Base-by-base conservation (phyloP, 192 early-diverging fungal species). In the Dissophora globulifera region DNA sequence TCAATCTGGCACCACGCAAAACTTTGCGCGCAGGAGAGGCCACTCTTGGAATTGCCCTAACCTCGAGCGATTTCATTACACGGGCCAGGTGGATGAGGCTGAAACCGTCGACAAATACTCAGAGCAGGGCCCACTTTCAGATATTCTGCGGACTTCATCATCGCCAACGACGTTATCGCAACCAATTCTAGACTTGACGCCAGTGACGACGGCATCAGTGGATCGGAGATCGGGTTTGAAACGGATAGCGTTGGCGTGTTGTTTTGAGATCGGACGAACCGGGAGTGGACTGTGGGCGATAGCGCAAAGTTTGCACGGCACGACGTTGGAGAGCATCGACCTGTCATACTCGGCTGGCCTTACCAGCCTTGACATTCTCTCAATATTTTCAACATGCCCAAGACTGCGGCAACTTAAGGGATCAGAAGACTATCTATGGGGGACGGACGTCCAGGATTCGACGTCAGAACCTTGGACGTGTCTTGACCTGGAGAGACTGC, bases 41-140 rank as follows among this genome's bases (percentile, higher is more conserved):
- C 20, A 50, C 10, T 50, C 23, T 25, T 50, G 49, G 49, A 22
- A 13, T 50, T 50, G 49, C 25, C 49, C 49, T 25, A 50, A 15
- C 2, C 23, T 50, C 2, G 49, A n/a, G 49, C 22, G 25, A 2
- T 13, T 50, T 6, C 9, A 25, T 8, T 50, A 50, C 25, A 27
- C 25, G 25, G 49, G 49, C 10, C 49, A 27, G 23, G 9, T 5
- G 10, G 4, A 22, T 26, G 25, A 25, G 25, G 12, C 10, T 11
- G 25, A 27, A 2, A 4, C n/a, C 5, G 5, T 19, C 2, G 10
- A 22, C 5, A 26, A 50, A 7, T 50, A 26, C 9, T 50, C 25
- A 27, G 23, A 25, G 25, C 49, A 15, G 3, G 23, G 25, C 11
- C 20, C 49, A 25, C 49, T 50, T 25, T 16, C 49, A 25, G 23